phyloP scores from a whole-genome alignment of 352 stramenopile genomes.

The Globisporangium sylvaticum region DNA sequence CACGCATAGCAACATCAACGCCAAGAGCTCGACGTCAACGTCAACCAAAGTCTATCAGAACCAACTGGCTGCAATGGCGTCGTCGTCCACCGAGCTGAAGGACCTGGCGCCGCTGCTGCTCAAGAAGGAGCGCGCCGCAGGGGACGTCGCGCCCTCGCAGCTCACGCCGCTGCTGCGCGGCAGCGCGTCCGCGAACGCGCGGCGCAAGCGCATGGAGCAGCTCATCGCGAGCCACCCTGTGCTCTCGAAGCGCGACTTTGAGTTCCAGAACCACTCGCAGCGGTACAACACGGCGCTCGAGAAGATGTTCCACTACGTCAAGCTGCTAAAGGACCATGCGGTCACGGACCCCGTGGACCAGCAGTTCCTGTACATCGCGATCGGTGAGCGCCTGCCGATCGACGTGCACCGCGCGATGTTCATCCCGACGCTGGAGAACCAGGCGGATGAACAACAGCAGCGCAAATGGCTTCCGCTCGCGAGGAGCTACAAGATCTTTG shows the following conservation, averaged over 20 bases:
- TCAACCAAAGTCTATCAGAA: background rate
- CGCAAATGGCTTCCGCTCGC: constrained; percentile 63
- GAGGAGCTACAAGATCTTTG: constrained; percentile 61
- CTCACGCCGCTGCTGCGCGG: constrained; percentile 14
- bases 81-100: constrained; percentile 15
- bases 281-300: constrained; percentile 26
- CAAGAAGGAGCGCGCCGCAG: constrained; percentile 15
- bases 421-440: constrained; percentile 65
- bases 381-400: constrained; percentile 44
- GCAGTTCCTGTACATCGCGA: constrained; percentile 32
- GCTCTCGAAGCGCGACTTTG: constrained; percentile 37
- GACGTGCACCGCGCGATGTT: constrained; percentile 70
- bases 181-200: constrained; percentile 9
- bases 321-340: constrained; percentile 30
- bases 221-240: constrained; percentile 29
- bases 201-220: constrained; percentile 5
- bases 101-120: constrained; percentile 22
- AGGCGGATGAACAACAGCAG: constrained; percentile 53
- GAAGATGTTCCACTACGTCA: constrained; percentile 41
- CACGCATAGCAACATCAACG: background rate
- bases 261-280: constrained; percentile 43
- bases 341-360: constrained; percentile 31
- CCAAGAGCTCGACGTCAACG: background rate
- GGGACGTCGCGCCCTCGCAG: constrained; percentile 15
- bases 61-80: background rate